Conservation (phyloP, 148 eudicot species). For the Pouteria glomerata region DNA sequence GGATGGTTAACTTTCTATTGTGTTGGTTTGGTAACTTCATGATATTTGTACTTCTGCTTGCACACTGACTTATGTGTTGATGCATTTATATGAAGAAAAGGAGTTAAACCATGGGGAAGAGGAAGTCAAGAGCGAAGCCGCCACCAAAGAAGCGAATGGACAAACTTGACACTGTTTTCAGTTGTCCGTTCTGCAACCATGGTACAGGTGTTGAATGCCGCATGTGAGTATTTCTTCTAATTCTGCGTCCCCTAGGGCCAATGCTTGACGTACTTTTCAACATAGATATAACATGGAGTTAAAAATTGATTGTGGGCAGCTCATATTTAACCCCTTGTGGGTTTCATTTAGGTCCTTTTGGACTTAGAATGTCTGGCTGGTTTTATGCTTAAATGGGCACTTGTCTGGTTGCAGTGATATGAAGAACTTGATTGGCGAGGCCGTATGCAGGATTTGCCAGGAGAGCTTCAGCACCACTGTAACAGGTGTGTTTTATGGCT, state of each 20-base stretch:
- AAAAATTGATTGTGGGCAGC: background rate
- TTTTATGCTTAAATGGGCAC: background rate
- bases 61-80: too few species aligned
- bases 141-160: conserved; percentile 83
- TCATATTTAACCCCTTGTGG: background rate
- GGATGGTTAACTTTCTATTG: too few species aligned
- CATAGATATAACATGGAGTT: too few species aligned
- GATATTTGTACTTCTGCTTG: too few species aligned
- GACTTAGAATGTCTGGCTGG: too few species aligned
- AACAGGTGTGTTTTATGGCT: conserved; percentile 30
- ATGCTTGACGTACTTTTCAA: too few species aligned
- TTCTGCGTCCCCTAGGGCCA: background rate
- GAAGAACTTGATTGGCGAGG: conserved; percentile 78
- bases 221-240: conserved; percentile 43
- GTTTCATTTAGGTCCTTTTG: too few species aligned
- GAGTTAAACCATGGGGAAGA: conserved; percentile 62
- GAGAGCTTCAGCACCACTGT: conserved; percentile 73
- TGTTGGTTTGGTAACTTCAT: too few species aligned
- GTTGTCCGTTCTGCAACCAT: conserved; percentile 92
- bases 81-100: conserved; percentile 1
- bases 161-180: conserved; percentile 86
- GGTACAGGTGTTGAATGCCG: conserved; percentile 84
- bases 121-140: conserved; percentile 93
- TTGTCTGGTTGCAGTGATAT: conserved; percentile 46
- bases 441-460: conserved; percentile 65